A percentile compares a stretch with the other conserved stretches of the same genome.
Evolutionary conservation across 2,329 filamentous ascomycete species (phyloP).

Genomic region (Fulvia fulva): DNA sequence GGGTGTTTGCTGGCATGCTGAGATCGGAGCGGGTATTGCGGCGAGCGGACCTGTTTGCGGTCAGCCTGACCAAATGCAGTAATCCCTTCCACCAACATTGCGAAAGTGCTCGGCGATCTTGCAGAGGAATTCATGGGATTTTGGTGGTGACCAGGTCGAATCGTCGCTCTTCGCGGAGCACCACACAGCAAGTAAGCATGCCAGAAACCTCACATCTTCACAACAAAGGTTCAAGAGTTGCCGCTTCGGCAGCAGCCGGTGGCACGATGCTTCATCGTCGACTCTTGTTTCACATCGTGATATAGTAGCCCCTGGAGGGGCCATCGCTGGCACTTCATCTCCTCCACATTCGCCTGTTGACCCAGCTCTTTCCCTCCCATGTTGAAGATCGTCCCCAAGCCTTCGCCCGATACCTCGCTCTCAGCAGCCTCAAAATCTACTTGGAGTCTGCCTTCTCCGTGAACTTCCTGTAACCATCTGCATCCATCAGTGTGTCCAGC

Average conservation of each 20-base stretch:
- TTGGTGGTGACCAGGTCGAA: no score
- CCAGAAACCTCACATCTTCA: no score
- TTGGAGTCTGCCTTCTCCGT: constrained; percentile 47
- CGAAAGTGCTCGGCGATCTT: background rate
- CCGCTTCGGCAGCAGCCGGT: no score
- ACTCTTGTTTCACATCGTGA: background rate
- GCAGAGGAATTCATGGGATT: no score
- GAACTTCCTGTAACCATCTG: constrained; percentile 72
- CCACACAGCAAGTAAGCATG: no score
- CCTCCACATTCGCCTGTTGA: background rate
- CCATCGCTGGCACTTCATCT: background rate
- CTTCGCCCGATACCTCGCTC: background rate
- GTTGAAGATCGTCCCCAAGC: background rate
- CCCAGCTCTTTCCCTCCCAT: background rate
- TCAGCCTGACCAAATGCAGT: background rate
- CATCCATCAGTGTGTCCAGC: constrained; percentile 72
- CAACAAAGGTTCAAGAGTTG: no score
- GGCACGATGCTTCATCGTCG: no score
- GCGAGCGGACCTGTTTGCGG: background rate
- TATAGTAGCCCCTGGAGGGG: background rate
- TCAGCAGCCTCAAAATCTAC: background rate
- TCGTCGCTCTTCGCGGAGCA: no score
- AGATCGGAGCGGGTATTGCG: background rate
- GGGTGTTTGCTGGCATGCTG: background rate
- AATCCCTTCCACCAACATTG: background rate